Base-by-base conservation (phyloP, 495 filamentous ascomycete genomes). In the Penicillium alfredii region DNA sequence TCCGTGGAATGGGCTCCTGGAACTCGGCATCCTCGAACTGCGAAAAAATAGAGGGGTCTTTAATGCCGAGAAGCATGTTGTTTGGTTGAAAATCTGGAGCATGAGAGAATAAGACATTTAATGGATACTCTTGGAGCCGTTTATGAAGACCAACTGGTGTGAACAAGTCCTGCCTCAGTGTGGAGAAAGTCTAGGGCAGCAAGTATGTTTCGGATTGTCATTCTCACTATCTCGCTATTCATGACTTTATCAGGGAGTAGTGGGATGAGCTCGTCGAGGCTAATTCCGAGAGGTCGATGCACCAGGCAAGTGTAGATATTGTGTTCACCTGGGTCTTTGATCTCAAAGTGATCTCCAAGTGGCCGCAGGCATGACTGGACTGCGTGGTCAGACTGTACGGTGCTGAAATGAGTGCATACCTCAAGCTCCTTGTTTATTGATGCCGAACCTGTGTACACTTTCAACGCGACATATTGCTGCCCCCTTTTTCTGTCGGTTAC, bases 111-210 rank as follows among this genome's bases (percentile, higher is more conserved):
- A 29, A 18, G 25, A 22, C 16, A 48, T 42, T 8, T 3, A n/a
- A 36, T 26, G 4, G 17, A 27, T 1, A 28, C 48, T 27, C n/a
- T n/a, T n/a, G n/a, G n/a, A n/a, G n/a, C n/a, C n/a, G n/a, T n/a
- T n/a, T n/a, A n/a, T n/a, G n/a, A n/a, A n/a, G n/a, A n/a, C n/a
- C n/a, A 40, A 70, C 70, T 69, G 10, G 67, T 68, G 42, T 76
- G 69, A 22, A 70, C 58, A n/a, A 71, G 28, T 6, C 50, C 8
- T 9, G 56, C 62, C 22, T 67, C 63, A 0, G 43, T 59, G 36
- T 72, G 66, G 0, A 74, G 46, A 30, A 61, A 72, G 11, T 69
- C 59, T 30, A 73, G 42, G 2, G 56, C 61, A 2, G 40, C 43
- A 1, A 71, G 51, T 2, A 66, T 33, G 9, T 52, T 40, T 6